Conservation (phyloP, 371 early-diverging fungal species). For the Nematocida minor region DNA sequence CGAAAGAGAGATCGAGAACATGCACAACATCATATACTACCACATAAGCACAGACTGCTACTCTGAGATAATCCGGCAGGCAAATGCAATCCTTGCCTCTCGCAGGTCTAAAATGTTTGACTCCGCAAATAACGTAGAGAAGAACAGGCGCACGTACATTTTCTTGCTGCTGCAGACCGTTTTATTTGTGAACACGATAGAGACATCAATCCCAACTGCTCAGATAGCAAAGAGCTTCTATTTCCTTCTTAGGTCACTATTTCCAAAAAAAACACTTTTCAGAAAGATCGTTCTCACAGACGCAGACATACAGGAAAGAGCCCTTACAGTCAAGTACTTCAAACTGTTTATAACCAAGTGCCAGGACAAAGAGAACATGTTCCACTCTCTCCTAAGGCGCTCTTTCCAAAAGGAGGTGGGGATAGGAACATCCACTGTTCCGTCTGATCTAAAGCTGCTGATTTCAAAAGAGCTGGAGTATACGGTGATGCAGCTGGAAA, state of each 20-base stretch:
- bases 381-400: slow-evolving; percentile 41
- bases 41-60: slow-evolving; percentile 19
- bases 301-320: slow-evolving; percentile 27
- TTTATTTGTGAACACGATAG: slow-evolving; percentile 2
- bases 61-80: slow-evolving; percentile 25
- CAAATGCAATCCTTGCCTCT: slow-evolving; percentile 17
- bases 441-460: slow-evolving; percentile 38
- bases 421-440: slow-evolving; percentile 27
- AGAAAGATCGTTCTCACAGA: slow-evolving; percentile 19
- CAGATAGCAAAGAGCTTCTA: slow-evolving; percentile 44
- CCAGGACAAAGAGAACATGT: slow-evolving; percentile 43
- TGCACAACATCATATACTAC: slow-evolving; percentile 30
- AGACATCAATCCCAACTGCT: slow-evolving; percentile 12
- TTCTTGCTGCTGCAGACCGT: slow-evolving; percentile 38
- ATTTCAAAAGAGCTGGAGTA: slow-evolving; percentile 41
- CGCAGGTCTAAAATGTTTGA: slow-evolving; percentile 31
- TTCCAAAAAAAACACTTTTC: slow-evolving; percentile 44
- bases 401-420: slow-evolving; percentile 42
- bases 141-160: neutral
- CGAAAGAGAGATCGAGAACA: slow-evolving; percentile 32
- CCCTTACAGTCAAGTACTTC: slow-evolving; percentile 41
- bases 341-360: slow-evolving; percentile 41
- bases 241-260: slow-evolving; percentile 43
- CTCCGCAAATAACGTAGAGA: slow-evolving; percentile 12
- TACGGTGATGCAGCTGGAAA: slow-evolving; percentile 2